Base-by-base conservation (phyloP, 106 monocot species). In the Apostasia ramifera region DNA sequence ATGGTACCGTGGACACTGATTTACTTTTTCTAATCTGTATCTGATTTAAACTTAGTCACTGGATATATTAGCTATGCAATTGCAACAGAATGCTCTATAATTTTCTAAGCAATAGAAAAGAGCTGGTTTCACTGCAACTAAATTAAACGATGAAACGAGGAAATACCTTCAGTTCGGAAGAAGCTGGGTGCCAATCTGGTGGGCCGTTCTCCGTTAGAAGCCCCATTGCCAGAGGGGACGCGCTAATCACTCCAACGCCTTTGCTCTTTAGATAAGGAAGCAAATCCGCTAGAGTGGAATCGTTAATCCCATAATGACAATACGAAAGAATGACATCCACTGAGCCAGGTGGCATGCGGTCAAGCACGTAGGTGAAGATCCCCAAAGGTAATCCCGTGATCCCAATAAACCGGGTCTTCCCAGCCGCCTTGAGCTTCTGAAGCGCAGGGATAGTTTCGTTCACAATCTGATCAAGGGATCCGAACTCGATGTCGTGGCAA, bases 401-500 rank as follows among this genome's bases (percentile, higher is more conserved):
- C 13, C 94, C 94, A 44, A 94, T 77, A 44, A 91, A 94, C 44
- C 83, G 73, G 2, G 78, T 70, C 77, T 94, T 94, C 44, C 94
- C 88, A 0, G 74, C 63, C 50, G 76, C 81, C 66, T 80, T 94
- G 51, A 91, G 64, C 75, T 76, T 91, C 46, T 78, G 88, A 66
- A 94, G 73, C 1, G 81, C 94, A 14, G 94, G 94, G 39, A 94
- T 94, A 4, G 94, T 94, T 83, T 94, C 94, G 55, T 83, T 83
- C 64, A 91, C 85, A 57, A 91, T 88, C 90, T 88, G 94, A 72
- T 95, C 91, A 67, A 95, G 91, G 63, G 79, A 76, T 3, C 70
- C 85, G 59, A 95, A 95, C 79, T 95, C 94, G 69, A 91, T 94
- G 59, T 94, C 94, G 74, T 94, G 94, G 72, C 91, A 91, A 9